Percentiles rank a stretch among this genome's conserved stretches.
phyloP scores from a whole-genome alignment of 345 rosid species.

The Eucalyptus shirleyi region DNA sequence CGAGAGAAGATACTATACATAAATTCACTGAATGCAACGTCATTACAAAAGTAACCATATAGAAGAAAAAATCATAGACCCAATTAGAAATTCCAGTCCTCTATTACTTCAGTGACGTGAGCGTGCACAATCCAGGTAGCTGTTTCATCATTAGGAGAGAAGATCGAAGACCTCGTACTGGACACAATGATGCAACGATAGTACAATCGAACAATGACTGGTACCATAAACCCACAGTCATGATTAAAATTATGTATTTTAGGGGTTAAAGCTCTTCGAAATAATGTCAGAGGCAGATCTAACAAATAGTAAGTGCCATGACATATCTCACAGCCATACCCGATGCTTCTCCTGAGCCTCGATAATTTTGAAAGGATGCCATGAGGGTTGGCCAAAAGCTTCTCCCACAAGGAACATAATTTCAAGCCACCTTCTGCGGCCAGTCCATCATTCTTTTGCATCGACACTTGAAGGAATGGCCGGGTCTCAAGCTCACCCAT shows the following conservation, averaged over 20 bases:
- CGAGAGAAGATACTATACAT: background rate
- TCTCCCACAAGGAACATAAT: background rate
- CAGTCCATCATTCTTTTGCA: background rate
- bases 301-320: background rate
- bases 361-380: background rate
- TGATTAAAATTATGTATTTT: too few species aligned
- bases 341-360: background rate
- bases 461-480: background rate
- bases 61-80: background rate
- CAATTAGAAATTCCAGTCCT: background rate
- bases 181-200: background rate
- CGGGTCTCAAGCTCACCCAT: background rate
- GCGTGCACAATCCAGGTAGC: background rate
- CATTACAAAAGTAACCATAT: background rate
- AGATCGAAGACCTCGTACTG: background rate
- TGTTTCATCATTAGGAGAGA: background rate
- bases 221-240: background rate
- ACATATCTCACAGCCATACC: background rate
- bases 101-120: background rate
- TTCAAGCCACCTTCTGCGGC: background rate
- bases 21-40: background rate
- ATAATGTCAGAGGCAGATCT: background rate
- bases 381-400: background rate
- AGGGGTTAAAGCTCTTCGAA: background rate
- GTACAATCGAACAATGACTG: background rate